Conservation (phyloP, 768 basidiomycete species). For the Clitopilus passeckerianus region DNA sequence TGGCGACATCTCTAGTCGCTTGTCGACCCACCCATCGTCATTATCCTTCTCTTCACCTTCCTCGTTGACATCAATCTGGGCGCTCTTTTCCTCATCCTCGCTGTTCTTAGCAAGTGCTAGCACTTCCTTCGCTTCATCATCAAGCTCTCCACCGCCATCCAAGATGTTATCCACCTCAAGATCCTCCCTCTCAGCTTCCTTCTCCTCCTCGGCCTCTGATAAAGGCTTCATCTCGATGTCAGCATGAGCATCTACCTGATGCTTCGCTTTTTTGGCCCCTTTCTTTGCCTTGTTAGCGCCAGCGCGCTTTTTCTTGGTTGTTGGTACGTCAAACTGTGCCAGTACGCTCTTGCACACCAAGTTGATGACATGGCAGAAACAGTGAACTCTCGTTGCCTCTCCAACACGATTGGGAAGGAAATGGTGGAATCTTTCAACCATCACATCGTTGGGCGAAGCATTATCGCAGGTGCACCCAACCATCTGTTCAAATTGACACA, state of each 20-base stretch:
- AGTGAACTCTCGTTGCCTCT: slow-evolving; percentile 17
- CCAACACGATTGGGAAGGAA: slow-evolving; percentile 14
- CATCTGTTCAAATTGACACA: slow-evolving; percentile 12
- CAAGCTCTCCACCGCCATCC: background rate
- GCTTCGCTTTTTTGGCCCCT: background rate
- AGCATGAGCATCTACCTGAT: background rate
- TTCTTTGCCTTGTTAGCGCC: background rate
- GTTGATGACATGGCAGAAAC: slow-evolving; percentile 34
- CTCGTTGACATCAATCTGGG: slow-evolving; percentile 4
- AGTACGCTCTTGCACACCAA: slow-evolving; percentile 28
- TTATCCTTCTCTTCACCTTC: slow-evolving; percentile 14
- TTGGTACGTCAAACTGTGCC: slow-evolving; percentile 24
- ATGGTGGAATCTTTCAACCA: slow-evolving; percentile 21
- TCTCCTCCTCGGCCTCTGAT: background rate
- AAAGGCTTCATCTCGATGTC: background rate
- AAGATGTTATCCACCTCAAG: background rate
- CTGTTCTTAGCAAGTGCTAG: background rate
- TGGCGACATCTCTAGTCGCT: slow-evolving; percentile 3
- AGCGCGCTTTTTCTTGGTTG: slow-evolving; percentile 5
- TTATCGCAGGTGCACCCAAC: slow-evolving; percentile 31
- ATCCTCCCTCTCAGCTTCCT: background rate
- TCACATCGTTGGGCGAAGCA: slow-evolving; percentile 25
- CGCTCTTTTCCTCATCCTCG: slow-evolving; percentile 5
- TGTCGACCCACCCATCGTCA: slow-evolving; percentile 20
- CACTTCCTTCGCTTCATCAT: background rate